Evolutionary conservation across 148 eudicot species (phyloP).

Genomic region (Tetragonia tetragonoides): DNA sequence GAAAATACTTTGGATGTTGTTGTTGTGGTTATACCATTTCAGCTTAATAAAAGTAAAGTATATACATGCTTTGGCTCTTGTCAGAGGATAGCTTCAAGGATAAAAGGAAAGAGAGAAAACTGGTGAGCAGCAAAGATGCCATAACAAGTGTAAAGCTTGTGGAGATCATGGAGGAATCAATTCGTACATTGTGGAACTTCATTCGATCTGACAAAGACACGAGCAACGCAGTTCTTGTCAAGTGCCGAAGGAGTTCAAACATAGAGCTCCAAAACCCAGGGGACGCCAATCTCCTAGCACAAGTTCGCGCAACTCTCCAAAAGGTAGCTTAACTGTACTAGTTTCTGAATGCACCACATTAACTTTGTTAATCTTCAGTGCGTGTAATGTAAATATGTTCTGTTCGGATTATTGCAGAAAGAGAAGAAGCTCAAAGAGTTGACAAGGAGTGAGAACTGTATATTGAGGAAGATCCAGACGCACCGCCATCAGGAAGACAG

Average conservation of each 20-base stretch:
- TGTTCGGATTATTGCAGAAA: slow-evolving; percentile 48
- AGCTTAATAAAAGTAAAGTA: not conserved
- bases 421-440: slow-evolving; percentile 67
- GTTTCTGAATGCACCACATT: not conserved
- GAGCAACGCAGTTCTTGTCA: slow-evolving; percentile 18
- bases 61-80: not conserved
- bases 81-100: slow-evolving; percentile 66
- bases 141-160: slow-evolving; percentile 70
- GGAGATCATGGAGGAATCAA: slow-evolving; percentile 78
- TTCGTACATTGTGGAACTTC: slow-evolving; percentile 77
- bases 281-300: slow-evolving; percentile 43
- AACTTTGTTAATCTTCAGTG: too few species aligned
- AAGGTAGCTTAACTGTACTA: slow-evolving; percentile 43
- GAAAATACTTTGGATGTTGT: not conserved
- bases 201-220: slow-evolving; percentile 60
- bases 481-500: slow-evolving; percentile 40
- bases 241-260: slow-evolving; percentile 33
- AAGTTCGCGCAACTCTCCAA: slow-evolving; percentile 49
- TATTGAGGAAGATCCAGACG: slow-evolving; percentile 48
- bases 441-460: slow-evolving; percentile 55
- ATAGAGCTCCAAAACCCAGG: slow-evolving; percentile 49
- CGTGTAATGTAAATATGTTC: too few species aligned
- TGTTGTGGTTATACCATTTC: not conserved
- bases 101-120: slow-evolving; percentile 46
- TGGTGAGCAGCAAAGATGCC: slow-evolving; percentile 43